Conservation (phyloP, 768 basidiomycete genomes). For the Suillus sp. region DNA sequence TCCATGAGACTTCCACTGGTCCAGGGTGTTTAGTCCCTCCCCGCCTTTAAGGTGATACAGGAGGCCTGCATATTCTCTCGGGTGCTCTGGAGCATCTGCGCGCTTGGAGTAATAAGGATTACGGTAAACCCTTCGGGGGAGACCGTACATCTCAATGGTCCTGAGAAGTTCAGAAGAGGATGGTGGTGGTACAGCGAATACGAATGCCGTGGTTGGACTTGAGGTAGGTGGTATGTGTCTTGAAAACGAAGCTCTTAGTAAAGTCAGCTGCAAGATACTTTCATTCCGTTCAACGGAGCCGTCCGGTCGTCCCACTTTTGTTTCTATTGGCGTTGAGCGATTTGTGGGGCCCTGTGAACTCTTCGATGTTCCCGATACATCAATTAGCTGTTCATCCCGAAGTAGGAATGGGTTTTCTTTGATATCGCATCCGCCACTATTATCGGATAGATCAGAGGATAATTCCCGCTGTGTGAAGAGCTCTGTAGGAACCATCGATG, state of each 20-base stretch:
- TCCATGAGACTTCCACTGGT: conserved; percentile 53
- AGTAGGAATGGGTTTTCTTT: neutral
- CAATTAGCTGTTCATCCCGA: neutral
- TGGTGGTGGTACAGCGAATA: conserved; percentile 56
- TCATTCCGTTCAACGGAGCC: neutral
- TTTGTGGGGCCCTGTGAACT: conserved; percentile 13
- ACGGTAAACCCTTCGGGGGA: conserved; percentile 67
- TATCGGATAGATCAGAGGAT: neutral
- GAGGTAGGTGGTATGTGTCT: conserved; percentile 6
- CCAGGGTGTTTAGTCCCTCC: conserved; percentile 54
- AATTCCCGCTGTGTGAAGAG: neutral
- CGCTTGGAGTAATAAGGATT: conserved; percentile 80
- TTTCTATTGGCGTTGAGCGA: conserved; percentile 17
- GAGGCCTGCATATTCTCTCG: conserved; percentile 79
- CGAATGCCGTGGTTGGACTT: conserved; percentile 32
- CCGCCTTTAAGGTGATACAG: conserved; percentile 72
- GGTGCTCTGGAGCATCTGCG: conserved; percentile 64
- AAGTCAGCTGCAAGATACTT: neutral
- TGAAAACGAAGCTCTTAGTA: conserved; percentile 4
- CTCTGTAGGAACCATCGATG: neutral
- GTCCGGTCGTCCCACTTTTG: neutral
- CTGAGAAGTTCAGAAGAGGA: conserved; percentile 46
- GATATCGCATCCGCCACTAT: neutral
- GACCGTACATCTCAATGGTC: conserved; percentile 46
- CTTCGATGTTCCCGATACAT: neutral